Evolutionary conservation across 2,329 filamentous ascomycete species (phyloP).

Genomic region (Penicillium sp.): DNA sequence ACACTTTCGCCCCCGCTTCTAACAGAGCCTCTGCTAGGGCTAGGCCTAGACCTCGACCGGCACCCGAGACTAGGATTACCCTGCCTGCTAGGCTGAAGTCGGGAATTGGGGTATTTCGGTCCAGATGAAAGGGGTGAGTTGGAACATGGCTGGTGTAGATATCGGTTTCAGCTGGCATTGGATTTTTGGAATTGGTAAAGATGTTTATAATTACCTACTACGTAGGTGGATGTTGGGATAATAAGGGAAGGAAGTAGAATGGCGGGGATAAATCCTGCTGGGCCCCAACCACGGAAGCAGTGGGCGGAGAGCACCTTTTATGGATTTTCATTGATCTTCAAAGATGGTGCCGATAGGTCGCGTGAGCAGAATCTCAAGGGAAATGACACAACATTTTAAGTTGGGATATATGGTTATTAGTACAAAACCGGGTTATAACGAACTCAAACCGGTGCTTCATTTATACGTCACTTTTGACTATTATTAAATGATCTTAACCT

Average conservation of each 20-base stretch:
- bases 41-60: background rate
- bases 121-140: background rate
- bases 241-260: background rate
- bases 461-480: too few species aligned
- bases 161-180: background rate
- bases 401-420: background rate
- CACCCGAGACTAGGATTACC: background rate
- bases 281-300: background rate
- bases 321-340: background rate
- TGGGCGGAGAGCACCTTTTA: background rate
- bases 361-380: background rate
- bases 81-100: background rate
- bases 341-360: too few species aligned
- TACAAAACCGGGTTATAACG: too few species aligned
- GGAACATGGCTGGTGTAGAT: background rate
- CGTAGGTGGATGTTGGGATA: background rate
- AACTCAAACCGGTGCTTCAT: too few species aligned
- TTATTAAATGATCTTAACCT: too few species aligned
- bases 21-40: background rate
- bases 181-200: background rate
- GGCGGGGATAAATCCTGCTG: background rate
- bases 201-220: too few species aligned
- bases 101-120: accelerated
- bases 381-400: background rate
- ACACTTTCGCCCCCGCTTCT: background rate